Base-by-base conservation (phyloP, 805 yeast species). In the Hemisphaericaspora nanyangensis region DNA sequence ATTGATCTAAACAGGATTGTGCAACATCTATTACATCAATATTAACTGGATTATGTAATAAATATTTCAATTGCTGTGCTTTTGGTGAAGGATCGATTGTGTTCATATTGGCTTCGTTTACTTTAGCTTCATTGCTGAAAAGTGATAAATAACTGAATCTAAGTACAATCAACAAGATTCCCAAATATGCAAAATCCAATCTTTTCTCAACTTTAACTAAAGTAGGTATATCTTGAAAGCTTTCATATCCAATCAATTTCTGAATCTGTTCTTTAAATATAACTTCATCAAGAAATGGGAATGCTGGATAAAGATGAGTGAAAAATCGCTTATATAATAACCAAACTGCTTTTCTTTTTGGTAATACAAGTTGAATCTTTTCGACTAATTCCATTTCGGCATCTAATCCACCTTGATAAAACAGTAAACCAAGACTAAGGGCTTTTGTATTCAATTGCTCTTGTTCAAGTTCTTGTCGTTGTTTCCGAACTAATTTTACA, bases 221-320 rank as follows among this genome's bases (percentile, higher is more conserved):
- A 1, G 67, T 42, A 7, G 46, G 50, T 11, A 33, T 52, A 22
- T 61, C 67, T 15, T 47, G 44, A 44, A 49, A 42, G 17, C 19
- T 20, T 31, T 42, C 43, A 31, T 26, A 19, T 10, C 42, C 45
- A 38, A 42, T 38, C 17, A 42, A 39, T 29, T 38, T 38, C 22
- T 38, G 39, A n/a, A 42, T 3, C 26, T 38, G 38, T 22, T 39
- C 52, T 16, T 49, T 51, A 35, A 72, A 72, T 26, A 46, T 45
- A 11, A 43, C 49, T 43, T 65, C 62, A 42, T 71, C 75, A 11
- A 74, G 33, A 37, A 53, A 65, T 2, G 79, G 79, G 44, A 62
- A 55, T 43, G 64, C 68, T 0, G 76, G 70, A 46, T 72, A 70
- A 5, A 72, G 51, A 41, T 56, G 58, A 19, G 55, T 51, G 52